Base-by-base conservation (phyloP, 2,329 filamentous ascomycete species). In the Berkeleyomyces rouxiae region DNA sequence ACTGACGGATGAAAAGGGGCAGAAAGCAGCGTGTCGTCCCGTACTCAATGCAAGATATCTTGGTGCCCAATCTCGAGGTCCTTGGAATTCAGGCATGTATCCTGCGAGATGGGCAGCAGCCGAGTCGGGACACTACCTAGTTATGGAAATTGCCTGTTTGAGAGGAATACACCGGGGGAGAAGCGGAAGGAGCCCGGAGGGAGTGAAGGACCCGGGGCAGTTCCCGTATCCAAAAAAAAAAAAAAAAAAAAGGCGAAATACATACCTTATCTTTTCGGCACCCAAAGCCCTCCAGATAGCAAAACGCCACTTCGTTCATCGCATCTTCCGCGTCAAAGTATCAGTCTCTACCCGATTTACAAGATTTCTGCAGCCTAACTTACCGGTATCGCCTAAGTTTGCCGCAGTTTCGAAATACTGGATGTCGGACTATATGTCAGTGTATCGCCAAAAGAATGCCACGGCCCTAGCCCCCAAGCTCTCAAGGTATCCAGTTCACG, bases 191-290 rank as follows among this genome's bases (percentile, higher is more conserved):
- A 43, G n/a, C 10, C 42, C 6, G 42, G 3, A 9, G 42, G 7
- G 3, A 10, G 42, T 10, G 7, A 43, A 10, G 5, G n/a, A 7
- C 5, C 42, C 10, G 42, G 42, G n/a, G 42, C n/a, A 43, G 42
- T 43, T 43, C 10, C 42, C 10, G 42, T 43, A 43, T 43, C 7
- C 42, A n/a, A 39, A 39, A 46, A 23, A 10, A n/a, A n/a, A 23
- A n/a, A 47, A 23, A 16, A 49, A 49, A 37, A 63, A 16, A 13
- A 23, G 23, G 23, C 23, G 23, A 42, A 57, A 47, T 65, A 82
- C 88, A 74, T 79, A 96, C 92, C 88, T 96, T 97, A 78, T 99
- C 91, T 74, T 97, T 99, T 74, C 90, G 93, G 70, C 90, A 92
- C 42, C 93, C 93, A 74, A 95, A 96, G n/a, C 93, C 93, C 71